Evolutionary conservation across 2,329 filamentous ascomycete genomes (phyloP), one percentile per base, ranked within the genome.

Genomic region (Aspergillus flavus): DNA sequence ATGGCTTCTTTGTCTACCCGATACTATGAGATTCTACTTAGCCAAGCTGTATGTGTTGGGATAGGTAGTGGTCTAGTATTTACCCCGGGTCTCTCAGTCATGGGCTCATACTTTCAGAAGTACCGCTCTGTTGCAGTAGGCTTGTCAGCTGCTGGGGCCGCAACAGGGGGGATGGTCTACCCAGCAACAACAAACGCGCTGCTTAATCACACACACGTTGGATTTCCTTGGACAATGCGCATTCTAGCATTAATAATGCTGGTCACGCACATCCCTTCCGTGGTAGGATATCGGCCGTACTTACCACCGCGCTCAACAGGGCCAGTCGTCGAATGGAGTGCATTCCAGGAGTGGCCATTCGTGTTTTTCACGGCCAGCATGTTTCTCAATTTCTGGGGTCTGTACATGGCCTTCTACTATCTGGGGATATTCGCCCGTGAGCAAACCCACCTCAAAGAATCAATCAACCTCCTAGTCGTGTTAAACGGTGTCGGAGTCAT

Each of bases 361-460:
- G 71, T 82, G 0, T 70, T 85, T 11, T 84, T 84, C 65, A 75
- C 80, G 1, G 57, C 79, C 2, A 81, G 81, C 6, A 79, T 81
- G 64, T 82, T 81, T 61, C 75, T 81, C 59, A 72, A 72, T 61
- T 86, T 86, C 70, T 78, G 81, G 65, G 82, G 83, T 1, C 72
- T 86, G 1, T 89, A 87, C 67, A 84, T 87, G 61, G 82, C 82
- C 5, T 87, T 87, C 69, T 88, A 85, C 75, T 90, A 88, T 73
- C 72, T 89, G 36, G 77, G 82, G 0, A 78, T 82, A 0, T 88
- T 82, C 70, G 76, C 76, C 3, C 79, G 81, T 39, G 83, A 78
- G n/a, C 71, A 73, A 7, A 69, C 81, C 23, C 67, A 68, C 6
- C 79, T 87, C 61, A 78, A 77, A 6, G 79, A 84, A 6, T 83